Evolutionary conservation across 2,329 filamentous ascomycete species (phyloP).

Genomic region (Paecilomyces sp.): DNA sequence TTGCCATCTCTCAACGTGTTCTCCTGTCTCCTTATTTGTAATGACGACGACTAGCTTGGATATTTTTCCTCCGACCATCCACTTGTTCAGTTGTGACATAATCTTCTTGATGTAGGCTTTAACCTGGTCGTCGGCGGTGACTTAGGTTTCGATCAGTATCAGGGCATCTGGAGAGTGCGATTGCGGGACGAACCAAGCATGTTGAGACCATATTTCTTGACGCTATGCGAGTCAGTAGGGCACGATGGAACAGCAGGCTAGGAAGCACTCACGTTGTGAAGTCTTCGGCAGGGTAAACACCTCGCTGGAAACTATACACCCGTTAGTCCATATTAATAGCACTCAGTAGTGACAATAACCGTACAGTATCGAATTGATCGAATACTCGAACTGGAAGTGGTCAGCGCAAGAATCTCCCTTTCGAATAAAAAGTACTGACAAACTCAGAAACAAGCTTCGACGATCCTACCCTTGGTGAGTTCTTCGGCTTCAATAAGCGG

Average conservation of each 20-base stretch:
- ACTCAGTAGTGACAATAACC: slow-evolving; percentile 25
- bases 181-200: slow-evolving; percentile 62
- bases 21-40: slow-evolving; percentile 92
- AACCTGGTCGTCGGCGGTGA: slow-evolving; percentile 94
- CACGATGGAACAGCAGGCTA: neutral
- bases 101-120: slow-evolving; percentile 99
- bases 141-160: slow-evolving; percentile 36
- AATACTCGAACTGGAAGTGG: slow-evolving; percentile 76
- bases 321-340: slow-evolving; percentile 12
- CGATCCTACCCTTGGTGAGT: slow-evolving; percentile 46
- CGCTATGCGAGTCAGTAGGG: slow-evolving; percentile 32
- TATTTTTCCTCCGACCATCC: slow-evolving; percentile 97
- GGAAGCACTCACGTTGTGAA: slow-evolving; percentile 67
- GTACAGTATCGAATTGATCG: slow-evolving; percentile 92
- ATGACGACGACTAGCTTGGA: slow-evolving; percentile 95
- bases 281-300: slow-evolving; percentile 85
- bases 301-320: slow-evolving; percentile 66
- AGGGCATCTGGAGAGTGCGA: slow-evolving; percentile 1
- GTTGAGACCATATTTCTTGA: slow-evolving; percentile 99
- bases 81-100: slow-evolving; percentile 94
- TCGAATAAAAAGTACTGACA: slow-evolving; percentile 47
- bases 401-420: slow-evolving; percentile 9
- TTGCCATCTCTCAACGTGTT: slow-evolving; percentile 95
- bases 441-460: slow-evolving; percentile 92
- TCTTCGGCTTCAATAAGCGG: slow-evolving; percentile 3